Percentiles rank a stretch among this genome's conserved stretches.
Conservation (phyloP, 441 rosid genomes). For the Corymbia calophylla region DNA sequence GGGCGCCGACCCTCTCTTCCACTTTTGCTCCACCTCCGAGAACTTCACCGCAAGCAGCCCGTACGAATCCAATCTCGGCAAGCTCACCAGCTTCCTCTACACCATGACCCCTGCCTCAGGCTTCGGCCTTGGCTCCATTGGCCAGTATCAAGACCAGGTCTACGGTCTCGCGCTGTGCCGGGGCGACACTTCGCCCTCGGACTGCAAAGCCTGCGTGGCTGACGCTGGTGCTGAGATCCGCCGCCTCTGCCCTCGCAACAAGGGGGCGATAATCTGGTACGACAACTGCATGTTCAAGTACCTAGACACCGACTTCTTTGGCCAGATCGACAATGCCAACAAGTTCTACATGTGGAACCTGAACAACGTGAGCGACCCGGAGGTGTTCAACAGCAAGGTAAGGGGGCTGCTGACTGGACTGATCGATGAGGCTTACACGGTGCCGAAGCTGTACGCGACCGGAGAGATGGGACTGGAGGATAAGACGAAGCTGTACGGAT, state of each 20-base stretch:
- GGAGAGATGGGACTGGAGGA: constrained; percentile 26
- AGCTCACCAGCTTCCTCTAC: constrained; percentile 3
- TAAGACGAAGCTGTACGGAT: constrained; percentile 35
- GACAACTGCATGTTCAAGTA: constrained; percentile 16
- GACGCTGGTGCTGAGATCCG: constrained; percentile 7
- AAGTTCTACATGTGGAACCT: constrained; percentile 14
- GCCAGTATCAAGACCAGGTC: constrained; percentile 9
- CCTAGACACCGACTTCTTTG: constrained; percentile 11
- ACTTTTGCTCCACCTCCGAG: constrained; percentile 11
- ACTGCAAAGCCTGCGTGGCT: constrained; percentile 7
- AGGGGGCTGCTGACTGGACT: neutral
- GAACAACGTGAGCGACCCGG: neutral
- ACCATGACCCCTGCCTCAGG: constrained; percentile 7
- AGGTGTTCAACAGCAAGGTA: neutral
- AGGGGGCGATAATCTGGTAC: constrained; percentile 21
- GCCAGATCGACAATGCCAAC: constrained; percentile 11
- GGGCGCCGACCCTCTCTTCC: constrained; percentile 16
- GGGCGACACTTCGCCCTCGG: constrained; percentile 9
- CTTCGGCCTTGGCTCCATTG: constrained; percentile 11
- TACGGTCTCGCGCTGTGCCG: constrained; percentile 17
- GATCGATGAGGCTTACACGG: neutral
- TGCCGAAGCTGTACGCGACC: constrained; percentile 11
- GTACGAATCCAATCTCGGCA: constrained; percentile 12
- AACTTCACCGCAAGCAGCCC: constrained; percentile 16
- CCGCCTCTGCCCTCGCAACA: constrained; percentile 11